Conservation (phyloP, 2,329 filamentous ascomycete genomes). For the Botrytis galanthina region DNA sequence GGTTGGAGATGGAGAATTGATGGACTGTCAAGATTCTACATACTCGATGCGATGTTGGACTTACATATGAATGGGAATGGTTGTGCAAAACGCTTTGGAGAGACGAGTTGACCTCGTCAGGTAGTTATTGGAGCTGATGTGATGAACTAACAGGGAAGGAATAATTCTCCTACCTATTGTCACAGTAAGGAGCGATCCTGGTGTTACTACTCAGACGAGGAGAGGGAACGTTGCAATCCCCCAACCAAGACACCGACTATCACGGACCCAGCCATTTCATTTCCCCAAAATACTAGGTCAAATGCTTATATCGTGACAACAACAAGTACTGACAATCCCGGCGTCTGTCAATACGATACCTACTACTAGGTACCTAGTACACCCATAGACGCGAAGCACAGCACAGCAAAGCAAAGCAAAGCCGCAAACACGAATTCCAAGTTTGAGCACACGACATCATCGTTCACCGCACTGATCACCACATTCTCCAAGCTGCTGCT, state of each 20-base stretch:
- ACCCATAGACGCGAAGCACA: background rate
- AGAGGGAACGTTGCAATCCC: background rate
- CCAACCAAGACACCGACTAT: background rate
- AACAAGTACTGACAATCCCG: background rate
- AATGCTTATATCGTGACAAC: too few species aligned
- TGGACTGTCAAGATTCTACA: background rate
- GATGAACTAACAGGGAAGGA: background rate
- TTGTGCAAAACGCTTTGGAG: background rate
- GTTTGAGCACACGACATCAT: slow-evolving; percentile 4
- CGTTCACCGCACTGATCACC: background rate
- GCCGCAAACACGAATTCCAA: background rate
- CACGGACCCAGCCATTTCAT: background rate
- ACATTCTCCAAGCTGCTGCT: slow-evolving; percentile 2
- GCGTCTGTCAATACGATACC: slow-evolving; percentile 29
- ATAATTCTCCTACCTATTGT: background rate
- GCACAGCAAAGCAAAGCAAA: background rate
- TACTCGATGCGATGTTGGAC: background rate
- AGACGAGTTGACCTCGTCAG: background rate
- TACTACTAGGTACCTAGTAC: too few species aligned
- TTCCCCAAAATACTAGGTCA: background rate
- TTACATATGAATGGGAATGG: background rate
- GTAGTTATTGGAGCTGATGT: background rate
- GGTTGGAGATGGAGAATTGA: background rate
- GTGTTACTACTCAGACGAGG: background rate
- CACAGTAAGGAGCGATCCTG: background rate